A percentile compares a stretch with the other conserved stretches of the same genome.
These are phyloP conservation scores for Amniculicola lignicola DNA, from an alignment of 495 filamentous ascomycete genomes.

Conservation along the genomic window DNA sequence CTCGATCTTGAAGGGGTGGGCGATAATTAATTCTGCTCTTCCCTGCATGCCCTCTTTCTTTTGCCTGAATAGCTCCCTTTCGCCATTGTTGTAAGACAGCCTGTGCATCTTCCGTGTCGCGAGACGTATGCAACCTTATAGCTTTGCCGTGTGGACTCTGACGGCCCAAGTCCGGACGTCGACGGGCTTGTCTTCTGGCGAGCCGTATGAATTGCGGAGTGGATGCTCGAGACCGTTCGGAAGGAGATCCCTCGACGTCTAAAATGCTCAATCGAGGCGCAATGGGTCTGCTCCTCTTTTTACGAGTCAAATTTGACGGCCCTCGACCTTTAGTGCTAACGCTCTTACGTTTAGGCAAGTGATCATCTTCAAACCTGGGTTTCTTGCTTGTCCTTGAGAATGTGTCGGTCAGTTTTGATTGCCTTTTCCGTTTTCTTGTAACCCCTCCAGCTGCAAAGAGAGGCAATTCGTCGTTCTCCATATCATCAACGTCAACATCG, in stretches of 20 bases:
- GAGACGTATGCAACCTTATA: slow-evolving; percentile 64
- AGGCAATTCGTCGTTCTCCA: slow-evolving; percentile 59
- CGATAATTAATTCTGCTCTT: background rate
- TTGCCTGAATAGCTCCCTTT: slow-evolving; percentile 56
- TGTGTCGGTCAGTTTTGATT: slow-evolving; percentile 34
- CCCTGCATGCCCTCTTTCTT: slow-evolving; percentile 40
- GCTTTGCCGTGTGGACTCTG: slow-evolving; percentile 72
- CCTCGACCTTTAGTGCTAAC: slow-evolving; percentile 19
- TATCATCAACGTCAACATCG: slow-evolving; percentile 33
- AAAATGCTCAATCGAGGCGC: slow-evolving; percentile 64
- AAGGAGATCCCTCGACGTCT: slow-evolving; percentile 48
- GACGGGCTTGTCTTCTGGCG: slow-evolving; percentile 67
- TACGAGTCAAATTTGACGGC: slow-evolving; percentile 40
- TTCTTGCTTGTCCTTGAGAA: slow-evolving; percentile 37
- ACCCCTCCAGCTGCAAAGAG: slow-evolving; percentile 50
- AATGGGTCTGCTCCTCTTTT: slow-evolving; percentile 11
- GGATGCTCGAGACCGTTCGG: slow-evolving; percentile 26
- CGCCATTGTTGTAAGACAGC: slow-evolving; percentile 70
- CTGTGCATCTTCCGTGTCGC: slow-evolving; percentile 74
- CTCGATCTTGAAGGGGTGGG: slow-evolving; percentile 29
- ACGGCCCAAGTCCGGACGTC: slow-evolving; percentile 61
- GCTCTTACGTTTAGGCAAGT: no score
- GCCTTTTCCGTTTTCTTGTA: slow-evolving; percentile 23
- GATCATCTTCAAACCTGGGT: background rate
- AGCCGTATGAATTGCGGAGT: slow-evolving; percentile 78